Evolutionary conservation across 106 monocot genomes (phyloP).

Genomic region (Chionographis japonica): DNA sequence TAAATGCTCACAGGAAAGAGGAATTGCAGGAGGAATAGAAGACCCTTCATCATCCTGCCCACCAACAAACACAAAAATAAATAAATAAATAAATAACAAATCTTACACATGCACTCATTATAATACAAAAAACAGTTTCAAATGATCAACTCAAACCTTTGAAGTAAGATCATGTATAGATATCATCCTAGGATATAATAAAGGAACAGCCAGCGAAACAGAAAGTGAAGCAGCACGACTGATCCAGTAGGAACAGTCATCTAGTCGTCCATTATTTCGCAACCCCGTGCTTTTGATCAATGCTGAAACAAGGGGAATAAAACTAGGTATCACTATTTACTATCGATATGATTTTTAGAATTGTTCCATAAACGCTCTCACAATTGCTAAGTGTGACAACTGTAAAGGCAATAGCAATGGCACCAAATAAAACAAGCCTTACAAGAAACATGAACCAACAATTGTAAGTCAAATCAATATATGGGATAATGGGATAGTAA

Average conservation of each 20-base stretch:
- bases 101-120: too few species aligned
- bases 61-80: not conserved
- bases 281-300: constrained; percentile 79
- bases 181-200: constrained; percentile 95
- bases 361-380: too few species aligned
- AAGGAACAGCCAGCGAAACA: constrained; percentile 57
- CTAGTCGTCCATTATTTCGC: constrained; percentile 83
- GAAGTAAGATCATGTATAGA: constrained; percentile 64
- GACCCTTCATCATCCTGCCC: constrained; percentile 63
- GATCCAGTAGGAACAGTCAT: constrained; percentile 92
- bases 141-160: constrained; percentile 39
- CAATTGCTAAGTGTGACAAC: too few species aligned
- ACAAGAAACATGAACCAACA: too few species aligned
- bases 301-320: constrained; percentile 30
- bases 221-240: constrained; percentile 54
- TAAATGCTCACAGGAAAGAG: constrained; percentile 84
- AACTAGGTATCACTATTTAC: too few species aligned
- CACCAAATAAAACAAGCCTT: too few species aligned
- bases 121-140: too few species aligned
- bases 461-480: too few species aligned
- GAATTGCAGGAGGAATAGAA: constrained; percentile 42
- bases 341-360: too few species aligned
- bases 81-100: not conserved
- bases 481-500: too few species aligned
- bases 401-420: too few species aligned